Evolutionary conservation across 768 basidiomycete genomes (phyloP), one percentile per base, ranked within the genome.

Genomic region (Mycena vulgaris): DNA sequence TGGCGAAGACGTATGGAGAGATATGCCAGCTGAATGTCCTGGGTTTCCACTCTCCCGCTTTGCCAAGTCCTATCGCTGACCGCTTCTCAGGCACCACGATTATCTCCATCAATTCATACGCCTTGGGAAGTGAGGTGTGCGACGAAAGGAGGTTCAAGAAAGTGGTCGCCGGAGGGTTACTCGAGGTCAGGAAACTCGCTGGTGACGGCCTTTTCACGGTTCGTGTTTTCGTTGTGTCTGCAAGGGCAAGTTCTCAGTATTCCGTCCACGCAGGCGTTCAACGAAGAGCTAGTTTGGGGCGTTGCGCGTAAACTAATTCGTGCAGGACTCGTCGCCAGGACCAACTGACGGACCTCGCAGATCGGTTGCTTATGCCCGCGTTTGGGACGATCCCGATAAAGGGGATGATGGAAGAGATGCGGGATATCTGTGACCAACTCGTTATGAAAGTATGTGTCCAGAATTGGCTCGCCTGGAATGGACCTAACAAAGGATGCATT

Each of bases 381-480:
- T 70, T 70, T 10, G 69, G 69, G 3, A 37, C 69, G 2, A 47
- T 70, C 14, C 49, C 63, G 14, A 62, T 70, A n/a, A 65, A 62
- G 28, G 80, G 78, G 57, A 88, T 88, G 87, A 83, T 86, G 64
- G 80, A 81, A 31, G 83, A 83, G 53, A 87, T 87, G 87, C 71
- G 79, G 11, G 87, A 87, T 70, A 82, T 87, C 52, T 78, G 77
- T 14, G 76, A 77, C 35, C 86, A 87, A 73, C 80, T 87, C 51
- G 60, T 85, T 1, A 60, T 81, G 9, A 86, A 77, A 82, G 82
- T 84, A 70, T 70, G 84, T 35, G 13, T 11, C 10, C 25, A 21
- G 39, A 16, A 8, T 16, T 39, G 3, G 14, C 6, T 0, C 37
- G 10, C 28, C 16, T n/a, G 33, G 19, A 21, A 33, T 2, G 6